Conservation (phyloP, 2,329 filamentous ascomycete genomes). For the Calonectria hongkongensis region DNA sequence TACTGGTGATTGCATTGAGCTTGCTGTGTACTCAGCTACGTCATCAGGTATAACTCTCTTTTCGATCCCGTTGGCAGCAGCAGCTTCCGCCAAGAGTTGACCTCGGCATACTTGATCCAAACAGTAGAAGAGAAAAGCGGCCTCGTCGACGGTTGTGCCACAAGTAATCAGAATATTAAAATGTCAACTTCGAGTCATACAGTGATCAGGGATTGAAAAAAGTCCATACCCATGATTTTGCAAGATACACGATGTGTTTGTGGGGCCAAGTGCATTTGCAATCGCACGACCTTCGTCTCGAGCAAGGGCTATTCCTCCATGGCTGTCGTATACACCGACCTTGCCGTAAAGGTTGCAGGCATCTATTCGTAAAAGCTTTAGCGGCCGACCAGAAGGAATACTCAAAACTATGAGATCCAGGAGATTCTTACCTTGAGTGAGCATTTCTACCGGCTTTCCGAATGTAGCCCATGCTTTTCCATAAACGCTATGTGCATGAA, state of each 20-base stretch:
- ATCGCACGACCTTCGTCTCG: neutral
- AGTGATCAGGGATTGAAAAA: too few species aligned
- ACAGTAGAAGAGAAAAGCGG: constrained; percentile 15
- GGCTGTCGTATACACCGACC: neutral
- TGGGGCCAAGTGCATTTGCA: neutral
- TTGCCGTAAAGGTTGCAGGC: constrained; percentile 6
- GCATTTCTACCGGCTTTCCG: constrained; percentile 16
- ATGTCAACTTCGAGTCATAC: neutral
- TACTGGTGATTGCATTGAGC: neutral
- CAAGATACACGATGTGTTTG: neutral
- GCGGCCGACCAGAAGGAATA: too few species aligned
- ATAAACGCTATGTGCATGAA: constrained; percentile 13
- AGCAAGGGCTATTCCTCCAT: neutral
- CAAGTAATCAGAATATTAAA: neutral
- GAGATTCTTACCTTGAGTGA: neutral
- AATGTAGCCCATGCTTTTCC: constrained; percentile 26
- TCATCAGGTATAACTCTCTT: neutral
- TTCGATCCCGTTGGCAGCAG: neutral
- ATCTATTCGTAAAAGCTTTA: neutral
- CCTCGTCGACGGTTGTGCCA: constrained; percentile 15
- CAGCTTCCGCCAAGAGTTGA: constrained; percentile 4
- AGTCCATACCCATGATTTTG: constrained; percentile 10
- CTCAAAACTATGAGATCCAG: too few species aligned
- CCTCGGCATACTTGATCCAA: neutral
- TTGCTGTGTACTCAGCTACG: neutral